These are phyloP conservation scores for Pyrenopolyporus hunteri DNA, from an alignment of 495 filamentous ascomycete species.

Conservation along the genomic window DNA sequence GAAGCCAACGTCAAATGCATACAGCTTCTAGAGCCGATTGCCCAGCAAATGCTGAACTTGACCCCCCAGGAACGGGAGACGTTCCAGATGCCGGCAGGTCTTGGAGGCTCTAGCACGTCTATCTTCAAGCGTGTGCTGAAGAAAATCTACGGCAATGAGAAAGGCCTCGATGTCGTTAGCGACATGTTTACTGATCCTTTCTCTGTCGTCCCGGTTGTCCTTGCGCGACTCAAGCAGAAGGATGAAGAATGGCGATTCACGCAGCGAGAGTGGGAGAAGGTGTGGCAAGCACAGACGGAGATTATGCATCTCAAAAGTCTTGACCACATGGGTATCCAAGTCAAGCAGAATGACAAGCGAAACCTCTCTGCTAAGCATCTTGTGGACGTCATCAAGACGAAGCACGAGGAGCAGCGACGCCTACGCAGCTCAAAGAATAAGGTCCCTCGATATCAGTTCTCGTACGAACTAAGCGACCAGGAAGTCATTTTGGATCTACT, in stretches of 20 bases:
- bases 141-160: constrained; percentile 94
- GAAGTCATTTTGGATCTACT: constrained; percentile 82
- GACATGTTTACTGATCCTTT: constrained; percentile 83
- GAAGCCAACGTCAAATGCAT: constrained; percentile 92
- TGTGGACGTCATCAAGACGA: constrained; percentile 81
- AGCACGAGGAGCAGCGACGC: constrained; percentile 82
- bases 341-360: constrained; percentile 84
- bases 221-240: constrained; percentile 88
- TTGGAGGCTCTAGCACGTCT: constrained; percentile 91
- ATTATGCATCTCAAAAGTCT: constrained; percentile 92
- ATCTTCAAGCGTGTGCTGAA: constrained; percentile 97
- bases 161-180: constrained; percentile 78
- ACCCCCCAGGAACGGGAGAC: constrained; percentile 68
- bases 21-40: constrained; percentile 91
- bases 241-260: constrained; percentile 96
- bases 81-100: constrained; percentile 78
- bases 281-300: constrained; percentile 94
- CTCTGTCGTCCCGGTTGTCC: constrained; percentile 81
- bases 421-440: constrained; percentile 64
- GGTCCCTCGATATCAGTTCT: constrained; percentile 71
- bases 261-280: constrained; percentile 98
- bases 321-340: constrained; percentile 90
- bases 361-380: constrained; percentile 86
- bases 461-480: constrained; percentile 73
- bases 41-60: constrained; percentile 82